Evolutionary conservation across 768 basidiomycete species (phyloP).

Genomic region (Daedaleopsis sinensis): DNA sequence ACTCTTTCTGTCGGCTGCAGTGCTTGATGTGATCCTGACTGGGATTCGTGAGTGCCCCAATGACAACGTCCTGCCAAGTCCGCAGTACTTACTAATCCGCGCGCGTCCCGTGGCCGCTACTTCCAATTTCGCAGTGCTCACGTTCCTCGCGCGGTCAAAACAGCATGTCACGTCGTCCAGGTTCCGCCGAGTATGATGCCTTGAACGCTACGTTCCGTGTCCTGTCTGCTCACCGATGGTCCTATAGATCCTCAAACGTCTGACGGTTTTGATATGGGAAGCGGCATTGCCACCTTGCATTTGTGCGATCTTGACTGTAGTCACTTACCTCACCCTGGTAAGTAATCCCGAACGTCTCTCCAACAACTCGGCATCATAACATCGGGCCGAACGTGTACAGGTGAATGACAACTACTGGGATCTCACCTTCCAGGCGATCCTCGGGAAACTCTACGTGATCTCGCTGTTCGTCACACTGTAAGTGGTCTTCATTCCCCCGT

Average conservation of each 20-base stretch:
- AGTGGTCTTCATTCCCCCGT: constrained; percentile 6
- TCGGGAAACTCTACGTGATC: constrained; percentile 35
- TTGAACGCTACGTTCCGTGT: too few relatives aligned
- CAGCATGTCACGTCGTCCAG: constrained; percentile 24
- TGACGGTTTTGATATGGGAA: constrained; percentile 31
- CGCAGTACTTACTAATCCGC: not conserved
- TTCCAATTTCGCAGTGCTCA: constrained; percentile 14
- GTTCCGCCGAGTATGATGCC: constrained; percentile 15
- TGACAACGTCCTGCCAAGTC: too few relatives aligned
- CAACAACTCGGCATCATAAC: too few relatives aligned
- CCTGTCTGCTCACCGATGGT: not conserved
- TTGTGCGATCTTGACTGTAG: constrained; percentile 28
- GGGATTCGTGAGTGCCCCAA: constrained; percentile 10
- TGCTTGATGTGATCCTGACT: constrained; percentile 26
- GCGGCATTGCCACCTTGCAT: constrained; percentile 31
- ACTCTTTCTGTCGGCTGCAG: constrained; percentile 1
- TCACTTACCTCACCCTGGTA: constrained; percentile 24
- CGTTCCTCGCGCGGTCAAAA: constrained; percentile 22
- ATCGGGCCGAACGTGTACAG: not conserved
- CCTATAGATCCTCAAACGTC: constrained; percentile 20
- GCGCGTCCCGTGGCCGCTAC: not conserved
- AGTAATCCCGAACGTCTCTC: too few relatives aligned
- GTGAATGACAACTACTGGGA: constrained; percentile 29
- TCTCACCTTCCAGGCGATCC: constrained; percentile 28
- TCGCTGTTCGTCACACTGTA: constrained; percentile 34